phyloP scores from a whole-genome alignment of 495 filamentous ascomycete genomes.

The Rusavskia elegans region DNA sequence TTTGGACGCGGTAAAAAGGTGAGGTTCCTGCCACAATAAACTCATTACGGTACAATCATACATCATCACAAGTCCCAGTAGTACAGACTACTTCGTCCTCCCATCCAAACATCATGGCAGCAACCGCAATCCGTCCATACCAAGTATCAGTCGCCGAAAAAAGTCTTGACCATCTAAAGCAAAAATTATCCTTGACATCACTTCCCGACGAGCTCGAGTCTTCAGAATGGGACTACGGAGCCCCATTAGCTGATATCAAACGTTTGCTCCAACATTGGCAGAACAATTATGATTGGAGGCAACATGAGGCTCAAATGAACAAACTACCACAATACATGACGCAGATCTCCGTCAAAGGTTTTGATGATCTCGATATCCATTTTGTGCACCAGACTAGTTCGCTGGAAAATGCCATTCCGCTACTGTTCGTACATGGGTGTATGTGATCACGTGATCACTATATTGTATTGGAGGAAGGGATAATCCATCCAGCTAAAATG shows the following conservation, averaged over 20 bases:
- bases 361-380: conserved; percentile 26
- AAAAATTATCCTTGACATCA: background rate
- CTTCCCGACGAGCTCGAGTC: conserved; percentile 26
- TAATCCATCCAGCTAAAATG: no score
- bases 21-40: no score
- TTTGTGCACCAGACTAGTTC: conserved; percentile 28
- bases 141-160: background rate
- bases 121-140: background rate
- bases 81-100: no score
- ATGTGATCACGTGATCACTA: no score
- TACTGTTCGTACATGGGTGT: conserved; percentile 33
- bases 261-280: conserved; percentile 24
- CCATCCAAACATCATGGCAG: background rate
- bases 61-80: no score
- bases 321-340: conserved; percentile 27
- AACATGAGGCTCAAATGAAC: conserved; percentile 27
- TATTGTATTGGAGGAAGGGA: no score
- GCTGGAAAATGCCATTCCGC: conserved; percentile 20
- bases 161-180: background rate
- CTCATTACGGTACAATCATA: no score
- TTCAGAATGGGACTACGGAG: conserved; percentile 22
- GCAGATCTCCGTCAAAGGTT: conserved; percentile 25
- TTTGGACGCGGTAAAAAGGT: no score
- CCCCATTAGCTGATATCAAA: conserved; percentile 23
- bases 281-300: conserved; percentile 25